Base-by-base conservation (phyloP, 2,329 filamentous ascomycete species). In the Pestalotiopsis sp. region DNA sequence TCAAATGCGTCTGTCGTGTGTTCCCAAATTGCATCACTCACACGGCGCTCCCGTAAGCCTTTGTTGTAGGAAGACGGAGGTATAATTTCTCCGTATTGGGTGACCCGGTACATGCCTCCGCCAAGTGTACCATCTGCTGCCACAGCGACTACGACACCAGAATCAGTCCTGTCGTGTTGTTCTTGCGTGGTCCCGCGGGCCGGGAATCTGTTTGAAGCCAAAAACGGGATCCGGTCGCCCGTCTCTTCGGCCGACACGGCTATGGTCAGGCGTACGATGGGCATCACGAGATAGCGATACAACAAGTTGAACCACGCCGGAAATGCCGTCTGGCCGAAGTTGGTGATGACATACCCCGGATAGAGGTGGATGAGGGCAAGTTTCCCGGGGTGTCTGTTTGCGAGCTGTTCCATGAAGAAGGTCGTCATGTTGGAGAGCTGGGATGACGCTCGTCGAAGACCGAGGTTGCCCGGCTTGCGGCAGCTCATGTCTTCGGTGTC, bases 361-460 rank as follows among this genome's bases (percentile, higher is more conserved):
- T 52, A 69, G 38, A 67, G 27, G 31, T 69, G 64, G 5, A 52
- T 14, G 1, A 69, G 41, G 7, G 49, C 23, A 3, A 69, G 64
- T 9, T 64, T 62, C 2, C 25, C 59, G 4, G 59, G 57, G 20
- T 67, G 64, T 14, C n/a, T 23, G 17, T 17, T 17, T n/a, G 68
- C 64, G 1, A 69, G 45, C 11, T 57, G 13, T 41, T 62, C 39
- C 25, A 69, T 31, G 59, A 63, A 67, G 7, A 49, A 38, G 14
- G 58, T 63, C 14, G 39, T 25, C 64, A 69, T 67, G 68, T 69
- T 64, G 38, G 27, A 14, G n/a, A 69, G 13, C 27, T 69, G 68
- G 17, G 68, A 69, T 27, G 56, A 38, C 11, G 12, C 65, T n/a
- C 57, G 39, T 2, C 20, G 4, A 14, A 62, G 25, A 38, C 41